phyloP scores from a whole-genome alignment of 305 asterid genomes.

The Coffea humblotiana region DNA sequence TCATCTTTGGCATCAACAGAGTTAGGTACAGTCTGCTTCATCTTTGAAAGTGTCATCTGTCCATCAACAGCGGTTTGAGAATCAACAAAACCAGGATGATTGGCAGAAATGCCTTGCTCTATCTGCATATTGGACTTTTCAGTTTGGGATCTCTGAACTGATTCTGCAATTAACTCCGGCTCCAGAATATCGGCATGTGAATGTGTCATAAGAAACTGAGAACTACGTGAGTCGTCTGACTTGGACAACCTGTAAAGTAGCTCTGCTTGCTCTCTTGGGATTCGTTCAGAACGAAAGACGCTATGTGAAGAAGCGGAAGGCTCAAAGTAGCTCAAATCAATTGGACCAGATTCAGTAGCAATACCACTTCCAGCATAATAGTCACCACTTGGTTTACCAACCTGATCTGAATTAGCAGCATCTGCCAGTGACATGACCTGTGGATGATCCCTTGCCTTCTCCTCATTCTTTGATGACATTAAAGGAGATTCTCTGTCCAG shows the following conservation, averaged over 20 bases:
- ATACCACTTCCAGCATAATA: too few species aligned
- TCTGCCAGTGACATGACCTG: conserved; percentile 33
- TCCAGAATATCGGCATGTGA: conserved; percentile 59
- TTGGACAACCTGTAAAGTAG: conserved; percentile 55
- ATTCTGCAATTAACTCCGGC: conserved; percentile 33
- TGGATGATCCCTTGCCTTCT: too few species aligned
- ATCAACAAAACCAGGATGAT: conserved; percentile 21
- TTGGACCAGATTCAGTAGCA: conserved; percentile 16
- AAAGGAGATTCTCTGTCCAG: conserved; percentile 25
- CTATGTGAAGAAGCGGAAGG: conserved; percentile 57
- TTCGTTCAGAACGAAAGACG: conserved; percentile 64
- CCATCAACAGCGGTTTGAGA: conserved; percentile 16
- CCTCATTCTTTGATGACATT: too few species aligned
- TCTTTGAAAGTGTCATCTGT: too few species aligned
- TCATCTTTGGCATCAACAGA: too few species aligned
- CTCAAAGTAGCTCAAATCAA: conserved; percentile 43
- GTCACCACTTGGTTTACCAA: conserved; percentile 17
- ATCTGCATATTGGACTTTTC: conserved; percentile 6
- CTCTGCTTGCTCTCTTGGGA: conserved; percentile 68
- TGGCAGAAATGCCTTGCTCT: conserved; percentile 32
- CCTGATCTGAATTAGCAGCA: conserved; percentile 40
- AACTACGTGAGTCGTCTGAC: conserved; percentile 68
- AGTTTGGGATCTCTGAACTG: conserved; percentile 36
- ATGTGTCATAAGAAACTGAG: conserved; percentile 56
- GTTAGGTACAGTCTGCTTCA: too few species aligned